Conservation (phyloP, 768 basidiomycete genomes). For the Rhizopogon salebrosus region DNA sequence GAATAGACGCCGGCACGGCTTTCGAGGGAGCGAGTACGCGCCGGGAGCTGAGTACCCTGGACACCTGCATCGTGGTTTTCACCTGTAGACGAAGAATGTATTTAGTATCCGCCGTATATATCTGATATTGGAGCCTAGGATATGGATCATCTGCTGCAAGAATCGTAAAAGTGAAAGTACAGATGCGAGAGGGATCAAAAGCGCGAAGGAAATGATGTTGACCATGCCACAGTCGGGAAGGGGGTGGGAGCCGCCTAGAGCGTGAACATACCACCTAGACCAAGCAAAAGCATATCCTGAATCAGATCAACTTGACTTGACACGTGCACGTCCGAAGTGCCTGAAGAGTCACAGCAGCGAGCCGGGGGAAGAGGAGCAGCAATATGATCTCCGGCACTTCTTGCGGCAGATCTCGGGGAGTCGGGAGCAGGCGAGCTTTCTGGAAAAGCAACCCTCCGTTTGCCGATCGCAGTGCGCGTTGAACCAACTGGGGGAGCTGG, state of each 20-base stretch:
- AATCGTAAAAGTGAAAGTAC: neutral
- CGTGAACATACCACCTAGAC: conserved; percentile 22
- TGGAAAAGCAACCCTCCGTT: neutral
- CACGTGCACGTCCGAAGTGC: neutral
- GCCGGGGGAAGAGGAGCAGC: neutral
- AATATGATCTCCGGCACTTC: neutral
- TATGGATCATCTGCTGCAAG: conserved; percentile 8
- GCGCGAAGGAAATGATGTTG: neutral
- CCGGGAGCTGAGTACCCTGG: neutral
- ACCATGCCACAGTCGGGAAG: neutral
- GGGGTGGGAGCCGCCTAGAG: neutral
- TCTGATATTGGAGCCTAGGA: neutral
- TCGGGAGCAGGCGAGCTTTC: neutral
- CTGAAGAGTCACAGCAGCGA: neutral
- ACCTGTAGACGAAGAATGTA: neutral
- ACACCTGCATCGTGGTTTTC: conserved; percentile 8
- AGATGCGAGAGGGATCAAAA: neutral
- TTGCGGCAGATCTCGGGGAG: neutral
- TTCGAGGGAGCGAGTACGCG: conserved; percentile 20
- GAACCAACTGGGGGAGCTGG: neutral
- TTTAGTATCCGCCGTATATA: neutral
- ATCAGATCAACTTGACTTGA: conserved; percentile 12
- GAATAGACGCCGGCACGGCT: conserved; percentile 3
- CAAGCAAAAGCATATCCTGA: conserved; percentile 17
- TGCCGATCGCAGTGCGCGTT: neutral